A percentile compares a stretch with the other conserved stretches of the same genome.
phyloP scores from a whole-genome alignment of 805 yeast species.

The Danielozyma ontarioensis region DNA sequence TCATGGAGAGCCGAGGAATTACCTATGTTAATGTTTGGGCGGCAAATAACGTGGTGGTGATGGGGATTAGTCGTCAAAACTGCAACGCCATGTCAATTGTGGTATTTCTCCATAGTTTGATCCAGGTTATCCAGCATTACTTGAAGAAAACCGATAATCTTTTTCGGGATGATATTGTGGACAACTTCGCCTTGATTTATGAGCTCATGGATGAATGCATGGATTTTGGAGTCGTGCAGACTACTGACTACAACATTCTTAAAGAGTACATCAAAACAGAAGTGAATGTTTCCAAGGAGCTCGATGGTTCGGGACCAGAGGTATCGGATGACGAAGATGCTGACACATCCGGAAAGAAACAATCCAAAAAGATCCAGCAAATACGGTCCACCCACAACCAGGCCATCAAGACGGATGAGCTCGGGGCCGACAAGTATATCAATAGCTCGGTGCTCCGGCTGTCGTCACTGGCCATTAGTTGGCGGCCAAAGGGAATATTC shows the following conservation, averaged over 20 bases:
- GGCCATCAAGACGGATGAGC: conserved; percentile 27
- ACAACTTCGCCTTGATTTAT: conserved; percentile 69
- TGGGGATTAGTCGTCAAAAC: conserved; percentile 42
- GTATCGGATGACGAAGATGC: conserved; percentile 5
- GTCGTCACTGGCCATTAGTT: conserved; percentile 52
- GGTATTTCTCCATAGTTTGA: conserved; percentile 45
- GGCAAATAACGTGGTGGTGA: conserved; percentile 39
- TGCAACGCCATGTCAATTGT: conserved; percentile 55
- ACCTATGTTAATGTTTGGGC: conserved; percentile 49
- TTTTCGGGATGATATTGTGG: conserved; percentile 57
- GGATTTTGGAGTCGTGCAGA: conserved; percentile 84
- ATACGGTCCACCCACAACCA: conserved; percentile 36
- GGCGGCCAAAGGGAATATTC: conserved; percentile 43
- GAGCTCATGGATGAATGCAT: conserved; percentile 86
- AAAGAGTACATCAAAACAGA: conserved; percentile 72
- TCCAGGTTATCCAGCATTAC: conserved; percentile 24
- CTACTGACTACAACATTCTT: conserved; percentile 72
- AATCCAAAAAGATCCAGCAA: conserved; percentile 5
- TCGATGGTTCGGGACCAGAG: conserved; percentile 7
- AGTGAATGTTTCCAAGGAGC: conserved; percentile 18
- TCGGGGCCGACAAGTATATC: conserved; percentile 24
- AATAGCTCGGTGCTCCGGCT: conserved; percentile 74
- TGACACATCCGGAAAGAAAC: background rate
- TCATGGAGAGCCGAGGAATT: conserved; percentile 43
- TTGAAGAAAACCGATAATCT: conserved; percentile 20